Percentiles rank a stretch among this genome's conserved stretches.
Conservation (phyloP, 2,329 filamentous ascomycete species). For the Aspergillus jensenii region DNA sequence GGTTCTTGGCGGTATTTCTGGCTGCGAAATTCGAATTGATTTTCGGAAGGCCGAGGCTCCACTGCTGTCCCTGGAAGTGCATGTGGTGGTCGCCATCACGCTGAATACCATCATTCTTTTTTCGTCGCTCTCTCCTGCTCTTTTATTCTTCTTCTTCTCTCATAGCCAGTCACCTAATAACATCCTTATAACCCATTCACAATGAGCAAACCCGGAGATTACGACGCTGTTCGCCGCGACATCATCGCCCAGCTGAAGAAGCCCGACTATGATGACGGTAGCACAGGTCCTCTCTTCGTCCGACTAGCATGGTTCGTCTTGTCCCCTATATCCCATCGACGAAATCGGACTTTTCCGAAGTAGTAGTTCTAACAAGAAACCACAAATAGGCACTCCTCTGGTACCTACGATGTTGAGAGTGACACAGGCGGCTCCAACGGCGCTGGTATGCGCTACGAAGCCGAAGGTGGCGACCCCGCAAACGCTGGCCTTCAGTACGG, state of each 20-base stretch:
- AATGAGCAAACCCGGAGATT: conserved; percentile 40
- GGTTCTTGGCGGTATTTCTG: neutral
- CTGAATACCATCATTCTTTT: neutral
- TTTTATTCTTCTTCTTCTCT: neutral
- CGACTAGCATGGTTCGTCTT: conserved; percentile 59
- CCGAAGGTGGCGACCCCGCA: conserved; percentile 63
- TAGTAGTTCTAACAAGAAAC: neutral
- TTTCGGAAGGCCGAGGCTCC: conserved; percentile 10
- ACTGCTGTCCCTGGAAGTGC: neutral
- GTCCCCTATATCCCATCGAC: neutral
- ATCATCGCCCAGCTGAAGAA: conserved; percentile 56
- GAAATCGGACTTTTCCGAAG: neutral
- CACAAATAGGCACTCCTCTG: conserved; percentile 57
- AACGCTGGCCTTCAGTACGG: conserved; percentile 66
- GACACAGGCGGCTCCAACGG: conserved; percentile 65
- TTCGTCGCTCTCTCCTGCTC: neutral
- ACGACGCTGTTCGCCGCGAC: conserved; percentile 54
- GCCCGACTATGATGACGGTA: conserved; percentile 65
- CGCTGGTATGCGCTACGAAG: conserved; percentile 65
- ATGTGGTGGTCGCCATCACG: conserved; percentile 9
- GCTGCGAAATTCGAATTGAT: neutral
- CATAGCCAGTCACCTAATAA: neutral
- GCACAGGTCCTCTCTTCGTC: conserved; percentile 63
- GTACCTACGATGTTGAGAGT: conserved; percentile 60
- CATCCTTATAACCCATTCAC: neutral